Evolutionary conservation across 2,329 filamentous ascomycete genomes (phyloP).

Genomic region (Achaetomium macrosporum): DNA sequence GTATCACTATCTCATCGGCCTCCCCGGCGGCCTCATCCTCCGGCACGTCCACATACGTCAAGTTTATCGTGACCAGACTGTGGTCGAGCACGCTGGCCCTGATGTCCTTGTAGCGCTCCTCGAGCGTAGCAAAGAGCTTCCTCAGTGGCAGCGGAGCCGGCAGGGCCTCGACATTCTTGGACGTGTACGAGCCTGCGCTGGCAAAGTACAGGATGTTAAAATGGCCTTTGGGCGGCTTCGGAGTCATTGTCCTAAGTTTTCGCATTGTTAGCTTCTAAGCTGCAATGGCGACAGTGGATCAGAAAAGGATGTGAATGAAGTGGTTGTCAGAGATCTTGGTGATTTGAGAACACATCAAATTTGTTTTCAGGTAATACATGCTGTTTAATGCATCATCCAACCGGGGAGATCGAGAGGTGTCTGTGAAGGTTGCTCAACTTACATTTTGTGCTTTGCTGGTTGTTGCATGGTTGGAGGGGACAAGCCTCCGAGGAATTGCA

Average conservation of each 20-base stretch:
- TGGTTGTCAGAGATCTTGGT: slow-evolving; percentile 64
- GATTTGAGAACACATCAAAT: slow-evolving; percentile 57
- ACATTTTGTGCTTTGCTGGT: slow-evolving; percentile 7
- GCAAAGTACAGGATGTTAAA: slow-evolving; percentile 84
- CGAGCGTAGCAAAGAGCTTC: slow-evolving; percentile 61
- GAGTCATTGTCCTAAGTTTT: slow-evolving; percentile 26
- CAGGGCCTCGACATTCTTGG: slow-evolving; percentile 59
- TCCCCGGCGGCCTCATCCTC: slow-evolving; percentile 36
- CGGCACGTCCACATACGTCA: slow-evolving; percentile 70
- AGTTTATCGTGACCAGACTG: slow-evolving; percentile 72
- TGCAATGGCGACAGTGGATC: background rate
- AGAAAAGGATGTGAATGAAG: slow-evolving; percentile 2
- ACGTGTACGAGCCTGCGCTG: slow-evolving; percentile 63
- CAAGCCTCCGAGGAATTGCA: background rate
- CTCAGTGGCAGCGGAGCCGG: slow-evolving; percentile 59
- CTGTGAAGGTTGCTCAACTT: slow-evolving; percentile 8
- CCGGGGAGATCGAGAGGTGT: background rate
- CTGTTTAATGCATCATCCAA: slow-evolving; percentile 48
- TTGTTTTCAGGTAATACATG: slow-evolving; percentile 54
- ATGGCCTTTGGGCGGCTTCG: slow-evolving; percentile 53
- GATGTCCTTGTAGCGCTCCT: slow-evolving; percentile 65
- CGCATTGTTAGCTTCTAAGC: slow-evolving; percentile 12
- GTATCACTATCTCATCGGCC: slow-evolving; percentile 48
- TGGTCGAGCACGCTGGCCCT: slow-evolving; percentile 61
- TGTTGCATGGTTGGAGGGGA: slow-evolving; percentile 4